Evolutionary conservation across 176 grass and related monocot species (phyloP).

Genomic region (Olyra latifolia): DNA sequence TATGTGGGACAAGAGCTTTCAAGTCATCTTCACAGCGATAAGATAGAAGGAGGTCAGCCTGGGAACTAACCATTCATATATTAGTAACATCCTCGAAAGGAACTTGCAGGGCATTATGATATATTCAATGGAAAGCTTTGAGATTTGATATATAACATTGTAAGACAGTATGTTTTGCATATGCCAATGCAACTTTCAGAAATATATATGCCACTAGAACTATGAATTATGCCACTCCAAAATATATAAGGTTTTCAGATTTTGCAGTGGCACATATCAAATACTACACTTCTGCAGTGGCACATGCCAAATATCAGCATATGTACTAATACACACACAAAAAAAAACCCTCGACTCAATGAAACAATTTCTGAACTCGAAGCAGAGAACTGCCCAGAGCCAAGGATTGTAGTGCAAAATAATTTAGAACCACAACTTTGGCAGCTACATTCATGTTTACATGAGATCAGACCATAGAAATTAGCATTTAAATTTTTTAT

Average conservation of each 20-base stretch:
- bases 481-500: neutral
- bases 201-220: neutral
- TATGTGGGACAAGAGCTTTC: constrained; percentile 75
- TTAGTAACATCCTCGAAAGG: constrained; percentile 36
- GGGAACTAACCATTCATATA: constrained; percentile 41
- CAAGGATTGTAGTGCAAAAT: neutral
- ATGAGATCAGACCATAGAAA: neutral
- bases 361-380: neutral
- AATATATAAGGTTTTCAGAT: neutral
- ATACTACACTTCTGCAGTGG: neutral
- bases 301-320: constrained; percentile 2
- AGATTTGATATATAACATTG: neutral
- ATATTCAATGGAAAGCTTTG: neutral
- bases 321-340: neutral
- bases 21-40: constrained; percentile 92
- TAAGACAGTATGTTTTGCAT: neutral
- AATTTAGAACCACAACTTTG: neutral
- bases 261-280: constrained; percentile 17
- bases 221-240: constrained; percentile 4
- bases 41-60: constrained; percentile 95
- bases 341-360: neutral
- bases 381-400: neutral
- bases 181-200: neutral
- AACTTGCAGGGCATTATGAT: constrained; percentile 17
- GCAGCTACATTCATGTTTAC: constrained; percentile 19